Base-by-base conservation (phyloP, 148 eudicot species). In the Arbutus unedo region DNA sequence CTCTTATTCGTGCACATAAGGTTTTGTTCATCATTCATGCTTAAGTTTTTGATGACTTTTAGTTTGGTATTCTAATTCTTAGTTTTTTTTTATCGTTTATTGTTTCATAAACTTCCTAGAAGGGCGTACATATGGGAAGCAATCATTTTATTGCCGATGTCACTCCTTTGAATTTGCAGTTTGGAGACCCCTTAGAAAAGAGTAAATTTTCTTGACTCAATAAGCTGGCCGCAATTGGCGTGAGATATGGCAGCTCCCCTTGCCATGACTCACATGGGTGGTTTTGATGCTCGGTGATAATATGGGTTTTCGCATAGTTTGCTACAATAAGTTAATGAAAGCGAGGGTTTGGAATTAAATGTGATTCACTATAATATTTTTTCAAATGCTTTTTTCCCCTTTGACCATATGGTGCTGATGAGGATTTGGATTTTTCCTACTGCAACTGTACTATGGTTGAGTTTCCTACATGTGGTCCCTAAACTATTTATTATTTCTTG, bases 331-430 rank as follows among this genome's bases (percentile, higher is more conserved):
- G 47, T 3, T 43, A 43, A 71, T 43, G 50, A 71, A 6, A 4
- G n/a, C 8, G 66, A 14, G 74, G 11, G 74, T 43, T 71, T 41
- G 4, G 2, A 43, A 21, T 64, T 64, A 62, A 62, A 9, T 62
- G 21, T 21, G 68, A 21, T 62, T 62, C 4, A 8, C 43, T 25
- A 64, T 8, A 23, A 64, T 64, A 14, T 54, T 3, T 21, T 23
- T 23, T 64, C 38, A 64, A 64, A 15, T 41, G 9, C 47, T 44
- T 71, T 41, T 16, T 16, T 14, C 50, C 75, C 49, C 49, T 71
- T 71, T 43, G 50, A 71, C 75, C 49, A 71, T 71, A 6, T 41
- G n/a, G 75, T 71, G 75, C 75, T 71, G 75, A 44, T 71, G 75
- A 38, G 6, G 7, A 71, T 71, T 71, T 43, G 50, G 49, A 41